Base-by-base conservation (phyloP, 192 early-diverging fungal species). In the Spinellus fusiger region DNA sequence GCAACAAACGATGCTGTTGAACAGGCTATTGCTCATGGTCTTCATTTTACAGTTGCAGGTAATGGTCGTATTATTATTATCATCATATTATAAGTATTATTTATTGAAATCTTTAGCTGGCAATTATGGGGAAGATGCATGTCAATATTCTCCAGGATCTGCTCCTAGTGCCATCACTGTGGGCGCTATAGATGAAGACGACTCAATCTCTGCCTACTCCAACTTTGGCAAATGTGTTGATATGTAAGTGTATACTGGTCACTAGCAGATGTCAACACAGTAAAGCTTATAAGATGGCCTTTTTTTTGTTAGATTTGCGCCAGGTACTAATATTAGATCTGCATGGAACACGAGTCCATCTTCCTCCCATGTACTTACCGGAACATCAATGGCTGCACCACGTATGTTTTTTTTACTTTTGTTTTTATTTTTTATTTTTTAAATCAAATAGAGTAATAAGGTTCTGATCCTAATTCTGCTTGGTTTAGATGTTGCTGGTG, bases 361-460 rank as follows among this genome's bases (percentile, higher is more conserved):
- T 56, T 84, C 87, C 37, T 77, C 79, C 13, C 84, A 73, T 53
- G 37, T 59, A 4, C 59, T 86, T 49, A 86, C 84, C 27, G 91
- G 91, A 23, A 93, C 91, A 2, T 89, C 88, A 5, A 92, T 92
- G 90, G 88, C 91, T 26, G 75, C 77, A 18, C 91, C 91, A 25
- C 89, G 88, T 77, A 84, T 80, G 56, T 56, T 13, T 27, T 15
- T 13, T 3, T 27, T 16, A 3, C 44, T 12, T n/a, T 8, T 22
- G 8, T 35, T 34, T 2, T 44, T 20, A 18, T 7, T 61, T 49
- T 18, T 49, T 51, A 18, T 35, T 28, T 28, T 62, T 20, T 27
- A 40, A 68, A 25, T 10, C 25, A 18, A 56, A 57, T 1, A 25
- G 26, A 54, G 16, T 32, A 13, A 54, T 22, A 29, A 12, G 20